These are phyloP conservation scores for Yamadazyma endophytica DNA, from an alignment of 805 yeast genomes.

Conservation along the genomic window DNA sequence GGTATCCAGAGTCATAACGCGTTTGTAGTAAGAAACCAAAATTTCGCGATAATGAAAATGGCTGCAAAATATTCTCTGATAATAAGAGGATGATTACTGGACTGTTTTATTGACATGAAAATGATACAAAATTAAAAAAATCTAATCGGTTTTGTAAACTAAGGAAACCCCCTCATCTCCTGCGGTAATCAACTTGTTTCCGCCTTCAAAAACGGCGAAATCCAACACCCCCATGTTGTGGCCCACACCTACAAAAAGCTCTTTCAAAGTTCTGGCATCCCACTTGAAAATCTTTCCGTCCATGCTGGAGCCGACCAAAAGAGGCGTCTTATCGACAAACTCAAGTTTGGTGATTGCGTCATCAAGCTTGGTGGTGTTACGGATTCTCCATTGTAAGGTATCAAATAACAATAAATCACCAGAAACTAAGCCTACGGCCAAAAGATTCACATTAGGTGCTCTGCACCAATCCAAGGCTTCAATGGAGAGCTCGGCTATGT, in stretches of 20 bases:
- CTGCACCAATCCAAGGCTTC: slow-evolving; percentile 75
- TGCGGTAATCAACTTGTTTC: slow-evolving; percentile 76
- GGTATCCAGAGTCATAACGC: background rate
- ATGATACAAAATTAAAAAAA: too few relatives aligned
- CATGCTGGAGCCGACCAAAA: slow-evolving; percentile 69
- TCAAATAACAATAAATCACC: slow-evolving; percentile 86
- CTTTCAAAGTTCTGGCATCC: slow-evolving; percentile 85
- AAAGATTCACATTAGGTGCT: slow-evolving; percentile 45
- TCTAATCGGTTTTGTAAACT: slow-evolving; percentile 52
- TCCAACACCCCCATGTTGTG: slow-evolving; percentile 94
- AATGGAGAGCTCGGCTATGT: slow-evolving; percentile 39
- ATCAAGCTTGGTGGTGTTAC: slow-evolving; percentile 59
- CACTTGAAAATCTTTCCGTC: slow-evolving; percentile 82
- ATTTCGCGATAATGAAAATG: background rate
- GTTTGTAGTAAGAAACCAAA: too few relatives aligned
- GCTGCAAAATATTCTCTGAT: background rate
- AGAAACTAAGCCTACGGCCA: slow-evolving; percentile 87
- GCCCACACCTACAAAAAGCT: slow-evolving; percentile 76
- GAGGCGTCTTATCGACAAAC: slow-evolving; percentile 57
- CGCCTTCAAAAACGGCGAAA: slow-evolving; percentile 64
- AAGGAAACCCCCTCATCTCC: slow-evolving; percentile 96
- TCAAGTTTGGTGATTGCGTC: slow-evolving; percentile 81
- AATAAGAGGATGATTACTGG: too few relatives aligned
- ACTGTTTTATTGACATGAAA: too few relatives aligned
- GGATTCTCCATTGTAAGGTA: slow-evolving; percentile 78